A percentile compares a stretch with the other conserved stretches of the same genome.
Evolutionary conservation across 2,329 filamentous ascomycete species (phyloP).

Genomic region (Aspergillus transmontanensis): DNA sequence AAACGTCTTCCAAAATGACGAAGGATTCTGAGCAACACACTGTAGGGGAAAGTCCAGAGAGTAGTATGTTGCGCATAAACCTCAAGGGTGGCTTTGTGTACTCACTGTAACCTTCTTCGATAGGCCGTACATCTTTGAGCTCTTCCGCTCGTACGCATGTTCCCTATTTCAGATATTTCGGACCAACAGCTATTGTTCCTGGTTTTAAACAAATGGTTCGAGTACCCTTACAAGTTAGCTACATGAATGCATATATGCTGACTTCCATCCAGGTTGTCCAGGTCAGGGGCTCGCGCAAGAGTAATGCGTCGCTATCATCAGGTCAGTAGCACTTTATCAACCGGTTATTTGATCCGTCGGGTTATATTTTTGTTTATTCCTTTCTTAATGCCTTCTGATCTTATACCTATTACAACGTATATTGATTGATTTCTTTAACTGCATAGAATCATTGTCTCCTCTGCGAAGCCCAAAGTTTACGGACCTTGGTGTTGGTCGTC

Average conservation of each 20-base stretch:
- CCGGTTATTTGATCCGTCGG: no score
- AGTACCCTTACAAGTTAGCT: background rate
- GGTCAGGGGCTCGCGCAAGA: conserved; percentile 59
- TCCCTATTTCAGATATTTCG: conserved; percentile 89
- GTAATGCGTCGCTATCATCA: conserved; percentile 43
- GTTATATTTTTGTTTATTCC: background rate
- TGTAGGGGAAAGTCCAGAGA: conserved; percentile 37
- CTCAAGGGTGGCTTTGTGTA: background rate
- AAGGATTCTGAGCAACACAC: conserved; percentile 31
- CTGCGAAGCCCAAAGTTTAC: conserved; percentile 36
- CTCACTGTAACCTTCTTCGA: conserved; percentile 8
- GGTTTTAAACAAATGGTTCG: conserved; percentile 89
- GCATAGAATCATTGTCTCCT: conserved; percentile 39
- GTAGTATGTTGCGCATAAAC: conserved; percentile 32
- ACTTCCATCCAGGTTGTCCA: conserved; percentile 58
- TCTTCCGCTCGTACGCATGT: conserved; percentile 54
- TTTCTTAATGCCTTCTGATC: background rate
- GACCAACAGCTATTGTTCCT: conserved; percentile 85
- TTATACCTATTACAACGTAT: background rate
- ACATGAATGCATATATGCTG: conserved; percentile 14
- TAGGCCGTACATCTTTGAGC: conserved; percentile 42
- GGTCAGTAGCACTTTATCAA: conserved; percentile 28
- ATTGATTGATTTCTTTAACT: background rate
- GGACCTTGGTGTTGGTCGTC: conserved; percentile 22
- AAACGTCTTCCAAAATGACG: conserved; percentile 18